A percentile compares a stretch with the other conserved stretches of the same genome.
phyloP scores from a whole-genome alignment of 805 yeast genomes.

The Kuraishia ogatae region DNA sequence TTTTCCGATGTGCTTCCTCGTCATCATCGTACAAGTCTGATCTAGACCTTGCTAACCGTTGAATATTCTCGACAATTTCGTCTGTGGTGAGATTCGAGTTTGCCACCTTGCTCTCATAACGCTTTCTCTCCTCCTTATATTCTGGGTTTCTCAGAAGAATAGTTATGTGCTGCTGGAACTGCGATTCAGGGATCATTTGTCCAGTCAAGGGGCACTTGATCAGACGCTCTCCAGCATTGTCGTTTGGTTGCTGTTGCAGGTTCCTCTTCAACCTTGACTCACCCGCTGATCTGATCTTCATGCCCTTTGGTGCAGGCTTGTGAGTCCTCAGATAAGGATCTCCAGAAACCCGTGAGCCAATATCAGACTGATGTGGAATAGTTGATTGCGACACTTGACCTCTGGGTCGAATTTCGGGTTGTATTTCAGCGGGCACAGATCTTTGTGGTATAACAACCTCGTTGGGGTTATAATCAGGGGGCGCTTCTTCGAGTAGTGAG shows the following conservation, averaged over 20 bases:
- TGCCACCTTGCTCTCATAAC: slow-evolving; percentile 41
- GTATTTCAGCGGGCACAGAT: background rate
- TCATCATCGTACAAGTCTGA: slow-evolving; percentile 5
- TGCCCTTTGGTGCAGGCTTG: slow-evolving; percentile 30
- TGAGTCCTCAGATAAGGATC: background rate
- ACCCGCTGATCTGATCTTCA: slow-evolving; percentile 67
- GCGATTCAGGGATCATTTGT: slow-evolving; percentile 55
- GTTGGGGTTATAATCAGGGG: slow-evolving; percentile 25
- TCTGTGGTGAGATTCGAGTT: slow-evolving; percentile 40
- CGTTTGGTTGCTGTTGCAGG: slow-evolving; percentile 7
- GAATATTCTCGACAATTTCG: slow-evolving; percentile 56
- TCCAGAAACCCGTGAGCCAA: background rate
- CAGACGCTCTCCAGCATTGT: slow-evolving; percentile 17
- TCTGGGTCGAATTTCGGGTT: background rate
- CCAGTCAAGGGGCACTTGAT: slow-evolving; percentile 79
- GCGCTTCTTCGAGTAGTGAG: slow-evolving; percentile 30
- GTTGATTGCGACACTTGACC: background rate
- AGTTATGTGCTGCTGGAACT: slow-evolving; percentile 65
- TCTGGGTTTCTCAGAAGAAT: slow-evolving; percentile 69
- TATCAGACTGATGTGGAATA: background rate
- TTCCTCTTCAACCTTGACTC: slow-evolving; percentile 44
- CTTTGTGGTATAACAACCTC: slow-evolving; percentile 1
- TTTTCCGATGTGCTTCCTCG: slow-evolving; percentile 10
- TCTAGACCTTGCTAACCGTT: slow-evolving; percentile 22
- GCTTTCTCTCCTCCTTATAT: slow-evolving; percentile 59